Percentiles rank a stretch among this genome's conserved stretches.
These are phyloP conservation scores for Lagenidium giganteum DNA, from an alignment of 352 stramenopile species.

Conservation along the genomic window DNA sequence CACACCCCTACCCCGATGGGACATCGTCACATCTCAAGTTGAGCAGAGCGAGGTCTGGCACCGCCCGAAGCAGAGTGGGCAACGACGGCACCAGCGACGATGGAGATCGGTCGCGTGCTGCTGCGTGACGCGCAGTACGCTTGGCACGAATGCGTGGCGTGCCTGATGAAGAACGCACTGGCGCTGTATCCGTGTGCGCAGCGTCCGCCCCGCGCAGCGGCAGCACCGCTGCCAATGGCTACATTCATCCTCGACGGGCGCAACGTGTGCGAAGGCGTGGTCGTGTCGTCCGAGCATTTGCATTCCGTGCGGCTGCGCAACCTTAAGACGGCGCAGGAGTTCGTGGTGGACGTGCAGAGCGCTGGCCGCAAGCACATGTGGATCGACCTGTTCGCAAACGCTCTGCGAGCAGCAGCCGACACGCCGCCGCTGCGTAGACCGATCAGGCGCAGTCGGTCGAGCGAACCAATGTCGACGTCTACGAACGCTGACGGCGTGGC, in stretches of 20 bases:
- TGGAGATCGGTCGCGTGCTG: conserved; percentile 45
- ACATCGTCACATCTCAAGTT: no score
- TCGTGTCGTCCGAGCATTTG: conserved; percentile 56
- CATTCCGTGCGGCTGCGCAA: conserved; percentile 46
- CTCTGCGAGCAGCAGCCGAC: conserved; percentile 18
- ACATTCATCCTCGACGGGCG: conserved; percentile 33
- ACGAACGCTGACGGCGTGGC: conserved; percentile 1
- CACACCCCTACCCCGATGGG: no score
- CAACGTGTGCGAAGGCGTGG: conserved; percentile 40
- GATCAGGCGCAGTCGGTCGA: conserved; percentile 14
- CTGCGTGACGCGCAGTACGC: conserved; percentile 45
- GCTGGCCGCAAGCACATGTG: conserved; percentile 49
- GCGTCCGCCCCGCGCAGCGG: no score
- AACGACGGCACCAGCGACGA: conserved; percentile 10
- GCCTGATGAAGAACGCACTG: conserved; percentile 31
- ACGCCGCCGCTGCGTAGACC: no score
- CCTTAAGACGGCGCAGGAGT: conserved; percentile 31
- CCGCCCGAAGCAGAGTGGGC: no score
- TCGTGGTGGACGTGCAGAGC: conserved; percentile 33
- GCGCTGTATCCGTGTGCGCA: conserved; percentile 24
- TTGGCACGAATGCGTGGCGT: conserved; percentile 29
- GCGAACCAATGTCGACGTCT: neutral
- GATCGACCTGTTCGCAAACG: conserved; percentile 38
- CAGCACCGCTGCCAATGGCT: conserved; percentile 13
- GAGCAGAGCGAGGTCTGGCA: no score